Conservation (phyloP, 371 early-diverging fungal genomes). For the Actinomortierella ambigua region DNA sequence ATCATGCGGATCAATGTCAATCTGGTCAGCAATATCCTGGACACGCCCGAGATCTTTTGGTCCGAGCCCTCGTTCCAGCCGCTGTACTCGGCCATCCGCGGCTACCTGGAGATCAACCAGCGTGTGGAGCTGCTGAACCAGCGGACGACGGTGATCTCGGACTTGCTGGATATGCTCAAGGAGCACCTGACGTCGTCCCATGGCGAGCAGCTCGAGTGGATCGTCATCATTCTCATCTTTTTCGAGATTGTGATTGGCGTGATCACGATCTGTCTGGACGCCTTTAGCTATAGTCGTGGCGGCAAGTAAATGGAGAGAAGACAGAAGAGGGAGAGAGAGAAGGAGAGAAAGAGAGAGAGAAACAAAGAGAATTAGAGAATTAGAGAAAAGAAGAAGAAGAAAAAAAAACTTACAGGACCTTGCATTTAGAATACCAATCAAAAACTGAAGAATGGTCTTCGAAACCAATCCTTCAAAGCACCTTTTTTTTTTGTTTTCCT, state of each 20-base stretch:
- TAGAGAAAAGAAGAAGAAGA: no score
- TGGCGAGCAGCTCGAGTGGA: constrained; percentile 85
- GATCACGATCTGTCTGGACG: constrained; percentile 79
- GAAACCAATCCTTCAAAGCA: no score
- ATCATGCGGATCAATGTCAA: constrained; percentile 92
- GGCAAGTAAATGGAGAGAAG: neutral
- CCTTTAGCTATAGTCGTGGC: constrained; percentile 52
- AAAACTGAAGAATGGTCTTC: no score
- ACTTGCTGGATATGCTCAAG: constrained; percentile 86
- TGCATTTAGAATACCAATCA: no score
- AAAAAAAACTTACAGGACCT: no score
- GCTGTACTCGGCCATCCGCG: constrained; percentile 77
- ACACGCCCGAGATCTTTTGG: constrained; percentile 93
- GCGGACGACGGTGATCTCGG: constrained; percentile 62
- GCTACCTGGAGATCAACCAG: constrained; percentile 72
- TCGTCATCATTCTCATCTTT: constrained; percentile 81
- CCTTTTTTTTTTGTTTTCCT: no score
- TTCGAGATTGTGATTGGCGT: constrained; percentile 83
- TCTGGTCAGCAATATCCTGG: constrained; percentile 82
- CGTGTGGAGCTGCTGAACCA: constrained; percentile 68
- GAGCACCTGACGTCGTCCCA: constrained; percentile 79
- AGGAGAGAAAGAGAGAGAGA: no score
- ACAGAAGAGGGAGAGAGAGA: no score
- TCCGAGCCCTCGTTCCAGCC: constrained; percentile 84
- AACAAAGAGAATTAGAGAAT: no score